Evolutionary conservation across 805 yeast genomes (phyloP).

Genomic region (Pichia paraexigua): DNA sequence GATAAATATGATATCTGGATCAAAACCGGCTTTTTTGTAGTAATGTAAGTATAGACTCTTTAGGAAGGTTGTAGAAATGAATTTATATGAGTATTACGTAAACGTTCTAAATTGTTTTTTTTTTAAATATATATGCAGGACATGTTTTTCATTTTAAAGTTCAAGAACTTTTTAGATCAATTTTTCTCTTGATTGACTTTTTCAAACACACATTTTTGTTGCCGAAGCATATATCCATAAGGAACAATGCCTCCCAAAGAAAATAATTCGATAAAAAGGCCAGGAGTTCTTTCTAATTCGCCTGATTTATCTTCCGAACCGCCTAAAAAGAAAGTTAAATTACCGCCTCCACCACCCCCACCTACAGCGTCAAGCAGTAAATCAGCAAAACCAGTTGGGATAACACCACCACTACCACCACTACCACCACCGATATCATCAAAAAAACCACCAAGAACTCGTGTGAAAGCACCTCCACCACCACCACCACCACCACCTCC

Average conservation of each 20-base stretch:
- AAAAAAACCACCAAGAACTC: background rate
- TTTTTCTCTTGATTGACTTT: background rate
- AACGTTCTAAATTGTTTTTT: background rate
- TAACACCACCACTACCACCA: constrained; percentile 9
- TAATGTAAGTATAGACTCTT: background rate
- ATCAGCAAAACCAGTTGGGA: background rate
- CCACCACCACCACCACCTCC: constrained; percentile 32
- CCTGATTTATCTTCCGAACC: background rate
- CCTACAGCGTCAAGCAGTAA: background rate
- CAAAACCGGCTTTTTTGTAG: constrained; percentile 1
- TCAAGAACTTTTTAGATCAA: background rate
- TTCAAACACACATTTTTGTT: background rate
- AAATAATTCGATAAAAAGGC: constrained; percentile 1
- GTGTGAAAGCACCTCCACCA: constrained; percentile 20
- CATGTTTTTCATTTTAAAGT: background rate
- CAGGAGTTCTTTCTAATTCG: constrained; percentile 5
- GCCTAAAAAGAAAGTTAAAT: constrained; percentile 1
- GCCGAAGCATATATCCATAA: background rate
- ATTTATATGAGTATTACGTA: background rate
- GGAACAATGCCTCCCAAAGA: constrained; percentile 8
- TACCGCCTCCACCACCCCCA: constrained; percentile 10
- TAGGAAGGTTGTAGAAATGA: background rate
- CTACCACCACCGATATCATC: background rate
- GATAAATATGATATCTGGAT: constrained; percentile 22
- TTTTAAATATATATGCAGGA: background rate